These are phyloP conservation scores for Juglanconis oblonga DNA, from an alignment of 2,329 filamentous ascomycete species.

Conservation along the genomic window DNA sequence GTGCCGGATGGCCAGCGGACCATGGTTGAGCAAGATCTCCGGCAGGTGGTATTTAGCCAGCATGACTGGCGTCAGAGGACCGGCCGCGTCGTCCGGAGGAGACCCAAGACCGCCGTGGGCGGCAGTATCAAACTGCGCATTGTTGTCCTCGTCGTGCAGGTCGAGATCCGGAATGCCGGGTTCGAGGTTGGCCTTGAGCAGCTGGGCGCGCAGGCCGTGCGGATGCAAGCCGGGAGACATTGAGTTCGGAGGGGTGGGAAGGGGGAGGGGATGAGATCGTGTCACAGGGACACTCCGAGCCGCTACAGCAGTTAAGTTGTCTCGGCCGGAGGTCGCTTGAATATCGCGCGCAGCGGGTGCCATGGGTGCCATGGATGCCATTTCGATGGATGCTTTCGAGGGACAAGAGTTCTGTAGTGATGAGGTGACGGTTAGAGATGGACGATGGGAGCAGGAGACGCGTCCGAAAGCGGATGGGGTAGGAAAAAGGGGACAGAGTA, in stretches of 20 bases:
- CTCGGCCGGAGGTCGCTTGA: conserved; percentile 60
- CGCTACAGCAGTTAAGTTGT: conserved; percentile 72
- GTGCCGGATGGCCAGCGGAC: conserved; percentile 89
- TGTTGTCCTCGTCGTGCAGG: conserved; percentile 65
- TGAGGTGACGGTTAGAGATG: conserved; percentile 26
- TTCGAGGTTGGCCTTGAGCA: conserved; percentile 57
- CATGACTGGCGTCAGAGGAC: conserved; percentile 79
- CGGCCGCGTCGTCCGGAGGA: conserved; percentile 63
- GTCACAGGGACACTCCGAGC: conserved; percentile 63
- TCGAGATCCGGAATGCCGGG: conserved; percentile 84
- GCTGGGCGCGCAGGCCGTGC: conserved; percentile 71
- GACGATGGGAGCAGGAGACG: not conserved
- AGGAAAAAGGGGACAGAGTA: not conserved
- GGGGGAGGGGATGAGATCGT: conserved; percentile 64
- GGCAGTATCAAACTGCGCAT: conserved; percentile 25
- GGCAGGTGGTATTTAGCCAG: conserved; percentile 88
- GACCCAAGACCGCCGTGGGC: conserved; percentile 36
- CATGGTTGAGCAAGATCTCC: conserved; percentile 83
- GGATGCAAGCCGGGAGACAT: conserved; percentile 86
- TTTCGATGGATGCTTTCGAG: conserved; percentile 40
- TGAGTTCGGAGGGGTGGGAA: conserved; percentile 92
- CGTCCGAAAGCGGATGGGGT: conserved; percentile 13
- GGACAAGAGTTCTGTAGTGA: conserved; percentile 24
- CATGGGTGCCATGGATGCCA: conserved; percentile 55
- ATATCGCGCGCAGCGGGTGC: conserved; percentile 67